Conservation (phyloP, 108 stramenopile genomes). For the Pseudonitzschia multistriata region DNA sequence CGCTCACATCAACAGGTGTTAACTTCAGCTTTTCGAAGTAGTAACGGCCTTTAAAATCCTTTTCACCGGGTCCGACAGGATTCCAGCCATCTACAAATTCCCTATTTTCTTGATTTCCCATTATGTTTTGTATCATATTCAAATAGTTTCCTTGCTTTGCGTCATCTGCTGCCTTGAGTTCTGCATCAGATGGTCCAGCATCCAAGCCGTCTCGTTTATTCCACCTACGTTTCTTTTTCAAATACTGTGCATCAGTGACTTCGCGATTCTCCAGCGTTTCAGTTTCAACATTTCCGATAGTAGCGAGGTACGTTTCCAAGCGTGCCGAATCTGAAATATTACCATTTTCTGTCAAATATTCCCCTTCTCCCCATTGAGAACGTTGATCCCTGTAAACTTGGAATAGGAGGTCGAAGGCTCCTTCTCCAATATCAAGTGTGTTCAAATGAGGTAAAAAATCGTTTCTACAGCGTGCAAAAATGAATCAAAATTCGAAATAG, state of each 20-base stretch:
- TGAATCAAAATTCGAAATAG: neutral
- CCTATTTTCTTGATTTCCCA: conserved; percentile 40
- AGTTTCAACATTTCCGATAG: conserved; percentile 84
- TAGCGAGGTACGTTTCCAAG: conserved; percentile 76
- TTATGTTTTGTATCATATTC: conserved; percentile 60
- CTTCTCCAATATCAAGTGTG: conserved; percentile 94
- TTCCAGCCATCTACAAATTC: conserved; percentile 75
- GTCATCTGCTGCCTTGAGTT: conserved; percentile 69
- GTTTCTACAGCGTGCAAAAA: conserved; percentile 36
- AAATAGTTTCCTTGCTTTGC: conserved; percentile 76
- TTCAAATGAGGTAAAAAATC: conserved; percentile 98
- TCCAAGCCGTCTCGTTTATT: conserved; percentile 79
- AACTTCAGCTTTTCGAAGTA: conserved; percentile 93
- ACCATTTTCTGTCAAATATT: conserved; percentile 90
- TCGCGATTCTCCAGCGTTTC: conserved; percentile 82
- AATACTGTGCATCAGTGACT: conserved; percentile 67
- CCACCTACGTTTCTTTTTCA: conserved; percentile 80
- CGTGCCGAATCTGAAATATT: conserved; percentile 72
- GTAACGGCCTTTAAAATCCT: conserved; percentile 94
- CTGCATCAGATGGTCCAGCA: conserved; percentile 73
- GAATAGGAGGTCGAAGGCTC: conserved; percentile 94
- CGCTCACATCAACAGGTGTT: conserved; percentile 68
- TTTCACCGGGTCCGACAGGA: conserved; percentile 48
- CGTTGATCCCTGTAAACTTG: conserved; percentile 90
- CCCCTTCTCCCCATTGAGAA: conserved; percentile 67